Base-by-base conservation (phyloP, 2,329 filamentous ascomycete species). In the Nakataea oryzae region DNA sequence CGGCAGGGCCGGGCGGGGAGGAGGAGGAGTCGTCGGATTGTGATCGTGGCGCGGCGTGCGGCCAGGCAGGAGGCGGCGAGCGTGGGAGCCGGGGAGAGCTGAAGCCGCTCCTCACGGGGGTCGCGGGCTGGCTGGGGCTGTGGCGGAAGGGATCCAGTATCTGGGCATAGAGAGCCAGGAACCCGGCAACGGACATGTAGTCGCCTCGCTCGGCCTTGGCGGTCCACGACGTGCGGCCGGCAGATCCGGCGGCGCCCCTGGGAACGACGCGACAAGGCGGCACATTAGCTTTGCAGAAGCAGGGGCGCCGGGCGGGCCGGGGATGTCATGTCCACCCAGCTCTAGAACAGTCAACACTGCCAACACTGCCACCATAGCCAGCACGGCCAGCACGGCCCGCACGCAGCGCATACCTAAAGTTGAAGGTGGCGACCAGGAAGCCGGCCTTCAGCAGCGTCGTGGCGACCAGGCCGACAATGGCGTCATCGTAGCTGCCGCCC, bases 161-260 rank as follows among this genome's bases (percentile, higher is more conserved):
- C 65, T 87, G 81, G 54, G 91, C 74, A 69, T 96, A 96, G 68
- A 88, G 82, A 54, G 88, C 74, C 68, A 96, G 78, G 70, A 96
- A 93, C 11, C 87, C 91, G n/a, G 87, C 84, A 29, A 96, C 83
- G 12, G 91, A 90, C 60, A 84, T 82, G 74, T 96, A 97, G 72
- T 99, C 95, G 54, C 83, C 84, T 41, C 87, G 78, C 71, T 97
- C 95, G 0, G 90, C 84, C 67, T 85, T 89, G 4, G 87, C 88
- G 1, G 90, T 91, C 93, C 93, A 99, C 28, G 90, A 93, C 0
- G 93, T 96, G 59, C 82, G 82, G 6, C 92, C 92, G 61, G 84
- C 83, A 0, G 91, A 95, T 29, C 79, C 79, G 29, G 84, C 83
- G 0, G 91, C 91, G 59, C 93, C 93, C 75, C 93, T 50, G 41